phyloP scores from a whole-genome alignment of 495 filamentous ascomycete genomes.

The Penicillium argentinense region DNA sequence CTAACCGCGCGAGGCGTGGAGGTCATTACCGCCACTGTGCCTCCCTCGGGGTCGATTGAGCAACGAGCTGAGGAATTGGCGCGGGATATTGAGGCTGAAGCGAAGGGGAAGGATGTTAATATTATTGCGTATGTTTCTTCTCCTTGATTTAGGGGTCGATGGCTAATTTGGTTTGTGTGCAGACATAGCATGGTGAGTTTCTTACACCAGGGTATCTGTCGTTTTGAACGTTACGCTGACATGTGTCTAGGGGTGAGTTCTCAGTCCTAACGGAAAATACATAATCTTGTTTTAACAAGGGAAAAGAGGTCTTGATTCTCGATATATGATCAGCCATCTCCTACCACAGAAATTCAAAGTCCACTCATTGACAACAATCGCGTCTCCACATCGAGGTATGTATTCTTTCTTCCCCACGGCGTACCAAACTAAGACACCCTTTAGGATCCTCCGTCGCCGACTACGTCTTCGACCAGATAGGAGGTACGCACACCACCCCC shows the following conservation, averaged over 20 bases:
- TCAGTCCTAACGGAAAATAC: constrained; percentile 2
- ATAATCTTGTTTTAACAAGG: too few species aligned
- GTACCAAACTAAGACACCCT: too few species aligned
- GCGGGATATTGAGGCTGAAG: constrained; percentile 62
- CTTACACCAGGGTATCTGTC: neutral
- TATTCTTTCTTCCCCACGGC: too few species aligned
- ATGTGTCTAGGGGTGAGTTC: constrained; percentile 45
- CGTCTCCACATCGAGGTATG: constrained; percentile 78
- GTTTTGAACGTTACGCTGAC: constrained; percentile 2
- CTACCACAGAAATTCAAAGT: constrained; percentile 70
- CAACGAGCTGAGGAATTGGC: constrained; percentile 66
- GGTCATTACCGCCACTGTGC: constrained; percentile 80
- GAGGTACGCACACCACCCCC: constrained; percentile 22
- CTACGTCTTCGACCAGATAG: constrained; percentile 73
- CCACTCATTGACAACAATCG: constrained; percentile 81
- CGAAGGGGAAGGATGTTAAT: constrained; percentile 74
- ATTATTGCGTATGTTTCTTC: constrained; percentile 71
- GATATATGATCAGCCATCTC: constrained; percentile 87
- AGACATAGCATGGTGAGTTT: constrained; percentile 74
- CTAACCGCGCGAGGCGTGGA: constrained; percentile 68
- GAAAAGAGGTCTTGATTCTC: constrained; percentile 86
- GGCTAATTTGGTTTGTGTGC: constrained; percentile 11
- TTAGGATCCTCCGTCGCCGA: constrained; percentile 84
- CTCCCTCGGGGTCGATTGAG: constrained; percentile 77
- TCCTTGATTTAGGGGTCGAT: neutral